These are phyloP conservation scores for Inosperma sp. DNA, from an alignment of 768 basidiomycete species.

Conservation along the genomic window DNA sequence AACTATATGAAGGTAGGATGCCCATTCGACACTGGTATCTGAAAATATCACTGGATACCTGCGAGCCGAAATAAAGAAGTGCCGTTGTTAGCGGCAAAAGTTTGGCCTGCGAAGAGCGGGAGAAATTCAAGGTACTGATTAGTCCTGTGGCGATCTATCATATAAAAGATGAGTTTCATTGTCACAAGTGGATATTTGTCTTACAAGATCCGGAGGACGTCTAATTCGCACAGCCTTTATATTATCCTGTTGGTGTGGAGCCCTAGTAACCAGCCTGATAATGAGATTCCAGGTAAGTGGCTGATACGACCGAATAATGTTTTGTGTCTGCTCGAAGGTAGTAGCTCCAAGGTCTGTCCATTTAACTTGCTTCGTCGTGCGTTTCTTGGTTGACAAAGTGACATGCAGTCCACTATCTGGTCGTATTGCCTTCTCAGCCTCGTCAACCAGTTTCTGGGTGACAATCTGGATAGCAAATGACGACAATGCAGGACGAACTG, in stretches of 20 bases:
- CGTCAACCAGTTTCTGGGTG: constrained; percentile 16
- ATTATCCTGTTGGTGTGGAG: neutral
- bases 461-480: constrained; percentile 28
- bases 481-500: constrained; percentile 24
- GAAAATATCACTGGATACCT: constrained; percentile 16
- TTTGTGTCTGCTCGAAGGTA: constrained; percentile 1
- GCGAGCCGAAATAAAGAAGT: constrained; percentile 16
- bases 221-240: neutral
- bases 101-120: constrained; percentile 12
- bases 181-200: neutral
- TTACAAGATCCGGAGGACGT: constrained; percentile 6
- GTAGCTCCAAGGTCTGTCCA: constrained; percentile 11
- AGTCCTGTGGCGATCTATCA: constrained; percentile 10
- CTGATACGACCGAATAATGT: constrained; percentile 8
- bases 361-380: neutral
- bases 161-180: neutral
- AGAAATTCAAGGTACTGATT: constrained; percentile 19
- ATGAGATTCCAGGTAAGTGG: constrained; percentile 9
- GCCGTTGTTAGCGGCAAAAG: constrained; percentile 17
- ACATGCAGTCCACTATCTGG: constrained; percentile 20
- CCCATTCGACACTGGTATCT: constrained; percentile 12
- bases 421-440: constrained; percentile 19
- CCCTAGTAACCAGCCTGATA: neutral
- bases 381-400: constrained; percentile 7
- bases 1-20: constrained; percentile 6